Conservation (phyloP, 768 basidiomycete species). For the Melanogaster broomeanus region DNA sequence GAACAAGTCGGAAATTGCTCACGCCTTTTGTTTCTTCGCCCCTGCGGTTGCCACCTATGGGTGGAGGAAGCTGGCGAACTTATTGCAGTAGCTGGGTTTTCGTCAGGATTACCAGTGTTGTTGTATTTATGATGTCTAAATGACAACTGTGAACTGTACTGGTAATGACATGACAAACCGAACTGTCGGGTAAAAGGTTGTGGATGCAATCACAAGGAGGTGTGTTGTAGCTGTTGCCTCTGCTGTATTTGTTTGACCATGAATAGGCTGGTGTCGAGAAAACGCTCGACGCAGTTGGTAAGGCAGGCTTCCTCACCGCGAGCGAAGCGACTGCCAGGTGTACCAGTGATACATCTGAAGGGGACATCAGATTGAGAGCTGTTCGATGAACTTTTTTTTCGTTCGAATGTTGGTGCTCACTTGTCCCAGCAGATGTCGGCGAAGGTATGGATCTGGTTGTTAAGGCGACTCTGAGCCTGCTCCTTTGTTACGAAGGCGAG, state of each 20-base stretch:
- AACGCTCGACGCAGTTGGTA: constrained; percentile 88
- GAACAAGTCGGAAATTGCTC: constrained; percentile 53
- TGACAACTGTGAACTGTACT: not conserved
- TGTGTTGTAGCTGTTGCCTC: constrained; percentile 50
- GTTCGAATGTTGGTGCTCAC: constrained; percentile 44
- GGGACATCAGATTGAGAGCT: constrained; percentile 8
- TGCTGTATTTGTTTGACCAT: constrained; percentile 69
- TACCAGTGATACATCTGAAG: constrained; percentile 76
- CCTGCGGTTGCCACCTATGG: constrained; percentile 54
- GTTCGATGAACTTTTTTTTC: too few relatives aligned
- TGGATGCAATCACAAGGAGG: not conserved
- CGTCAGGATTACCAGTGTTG: constrained; percentile 2
- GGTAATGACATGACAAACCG: not conserved
- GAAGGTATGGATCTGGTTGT: constrained; percentile 71
- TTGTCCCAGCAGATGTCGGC: constrained; percentile 93
- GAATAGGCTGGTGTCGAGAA: constrained; percentile 83
- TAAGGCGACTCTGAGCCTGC: constrained; percentile 73
- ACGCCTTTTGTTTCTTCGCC: constrained; percentile 72
- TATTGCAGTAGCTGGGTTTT: constrained; percentile 16
- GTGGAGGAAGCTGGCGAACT: constrained; percentile 41
- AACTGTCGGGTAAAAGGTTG: not conserved
- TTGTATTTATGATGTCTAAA: constrained; percentile 4
- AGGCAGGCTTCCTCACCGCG: constrained; percentile 81
- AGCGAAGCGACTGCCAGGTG: constrained; percentile 77
- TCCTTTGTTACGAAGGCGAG: constrained; percentile 76